These are phyloP conservation scores for Debaryomycetaceae sp. DNA, from an alignment of 1,139 yeast species.

Conservation along the genomic window DNA sequence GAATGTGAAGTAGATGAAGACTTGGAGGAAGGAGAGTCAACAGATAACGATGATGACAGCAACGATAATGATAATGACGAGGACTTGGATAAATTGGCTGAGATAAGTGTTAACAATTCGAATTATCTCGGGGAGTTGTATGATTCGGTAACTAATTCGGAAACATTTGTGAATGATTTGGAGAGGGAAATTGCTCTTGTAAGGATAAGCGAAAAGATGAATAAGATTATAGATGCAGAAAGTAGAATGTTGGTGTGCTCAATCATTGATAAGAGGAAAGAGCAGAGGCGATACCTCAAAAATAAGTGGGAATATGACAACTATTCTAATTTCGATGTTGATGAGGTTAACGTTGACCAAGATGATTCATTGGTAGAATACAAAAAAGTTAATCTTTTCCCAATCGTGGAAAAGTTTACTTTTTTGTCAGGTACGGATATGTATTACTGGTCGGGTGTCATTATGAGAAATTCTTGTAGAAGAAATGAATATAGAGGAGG, in stretches of 20 bases:
- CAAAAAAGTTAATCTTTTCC: constrained; percentile 70
- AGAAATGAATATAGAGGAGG: constrained; percentile 86
- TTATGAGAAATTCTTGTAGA: constrained; percentile 92
- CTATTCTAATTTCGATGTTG: constrained; percentile 53
- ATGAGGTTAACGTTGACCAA: constrained; percentile 41
- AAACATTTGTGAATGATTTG: constrained; percentile 30
- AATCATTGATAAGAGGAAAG: constrained; percentile 31
- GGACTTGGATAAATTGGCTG: constrained; percentile 16
- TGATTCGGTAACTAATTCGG: constrained; percentile 34
- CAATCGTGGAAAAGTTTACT: constrained; percentile 88
- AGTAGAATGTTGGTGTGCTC: constrained; percentile 28
- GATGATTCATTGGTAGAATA: constrained; percentile 51
- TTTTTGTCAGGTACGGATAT: constrained; percentile 70
- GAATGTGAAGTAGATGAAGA: constrained; percentile 21
- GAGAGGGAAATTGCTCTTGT: constrained; percentile 43
- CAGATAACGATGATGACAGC: constrained; percentile 20
- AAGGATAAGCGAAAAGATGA: constrained; percentile 31
- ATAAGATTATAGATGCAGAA: constrained; percentile 31
- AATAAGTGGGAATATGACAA: constrained; percentile 53
- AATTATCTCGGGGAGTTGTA: constrained; percentile 23
- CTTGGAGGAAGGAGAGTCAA: constrained; percentile 16
- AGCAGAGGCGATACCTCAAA: constrained; percentile 28
- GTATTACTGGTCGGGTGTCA: constrained; percentile 96
- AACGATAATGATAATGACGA: constrained; percentile 13
- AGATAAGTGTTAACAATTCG: constrained; percentile 10